A percentile compares a stretch with the other conserved stretches of the same genome.
Evolutionary conservation across 441 rosid species (phyloP).

Genomic region (Croton laevigatus): DNA sequence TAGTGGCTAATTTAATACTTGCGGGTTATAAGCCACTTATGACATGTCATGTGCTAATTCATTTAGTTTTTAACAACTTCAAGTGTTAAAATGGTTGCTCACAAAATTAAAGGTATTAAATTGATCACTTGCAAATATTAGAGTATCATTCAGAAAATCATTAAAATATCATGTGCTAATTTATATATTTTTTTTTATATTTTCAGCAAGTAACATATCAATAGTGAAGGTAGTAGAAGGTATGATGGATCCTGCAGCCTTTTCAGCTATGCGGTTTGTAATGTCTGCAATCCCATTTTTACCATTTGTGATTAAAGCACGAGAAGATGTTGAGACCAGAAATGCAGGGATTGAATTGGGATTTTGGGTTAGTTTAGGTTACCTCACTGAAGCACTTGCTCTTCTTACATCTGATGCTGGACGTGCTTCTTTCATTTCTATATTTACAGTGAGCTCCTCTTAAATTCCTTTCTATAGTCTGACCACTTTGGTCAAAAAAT

Average conservation of each 20-base stretch:
- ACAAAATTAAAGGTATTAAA: no score
- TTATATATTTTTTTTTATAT: no score
- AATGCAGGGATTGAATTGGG: constrained; percentile 70
- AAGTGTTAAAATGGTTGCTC: no score
- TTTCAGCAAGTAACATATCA: constrained; percentile 54
- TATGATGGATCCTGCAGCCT: constrained; percentile 44
- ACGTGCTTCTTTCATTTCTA: constrained; percentile 57
- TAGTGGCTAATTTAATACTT: no score
- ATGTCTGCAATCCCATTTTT: constrained; percentile 51
- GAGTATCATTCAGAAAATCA: background rate
- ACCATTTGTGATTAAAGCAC: constrained; percentile 41
- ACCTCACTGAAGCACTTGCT: constrained; percentile 56
- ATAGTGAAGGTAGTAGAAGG: constrained; percentile 56
- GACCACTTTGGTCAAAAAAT: no score
- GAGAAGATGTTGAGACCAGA: constrained; percentile 40
- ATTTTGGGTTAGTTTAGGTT: constrained; percentile 59
- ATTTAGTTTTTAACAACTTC: no score
- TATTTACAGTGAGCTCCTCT: constrained; percentile 44
- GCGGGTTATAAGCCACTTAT: no score
- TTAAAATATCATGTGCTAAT: background rate
- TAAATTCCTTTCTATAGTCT: constrained; percentile 17
- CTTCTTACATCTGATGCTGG: constrained; percentile 61
- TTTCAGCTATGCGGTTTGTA: constrained; percentile 45
- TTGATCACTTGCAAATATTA: no score
- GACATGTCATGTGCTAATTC: no score